These are phyloP conservation scores for Hemileia vastatrix DNA, from an alignment of 1,284 basidiomycete genomes.

Conservation along the genomic window DNA sequence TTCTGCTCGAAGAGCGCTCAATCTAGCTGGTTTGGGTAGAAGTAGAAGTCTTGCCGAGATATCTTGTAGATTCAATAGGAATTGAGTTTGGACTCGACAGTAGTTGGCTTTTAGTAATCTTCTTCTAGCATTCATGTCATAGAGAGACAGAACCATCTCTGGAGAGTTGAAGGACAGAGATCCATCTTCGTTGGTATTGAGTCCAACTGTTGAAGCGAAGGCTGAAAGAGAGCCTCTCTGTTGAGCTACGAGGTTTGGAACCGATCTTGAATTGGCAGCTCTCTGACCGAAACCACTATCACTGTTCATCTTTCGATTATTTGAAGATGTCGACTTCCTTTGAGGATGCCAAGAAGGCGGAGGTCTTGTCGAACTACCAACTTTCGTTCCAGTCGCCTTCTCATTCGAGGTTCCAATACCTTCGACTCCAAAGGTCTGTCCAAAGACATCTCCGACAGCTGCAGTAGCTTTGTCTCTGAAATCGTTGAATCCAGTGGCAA, in stretches of 20 bases:
- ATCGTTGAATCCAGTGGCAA: constrained; percentile 30
- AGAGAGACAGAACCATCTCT: constrained; percentile 53
- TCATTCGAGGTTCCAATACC: constrained; percentile 4
- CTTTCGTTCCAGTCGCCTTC: background rate
- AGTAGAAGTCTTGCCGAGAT: constrained; percentile 85
- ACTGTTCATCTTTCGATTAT: constrained; percentile 27
- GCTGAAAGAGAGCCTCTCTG: constrained; percentile 51
- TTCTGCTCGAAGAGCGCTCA: constrained; percentile 88
- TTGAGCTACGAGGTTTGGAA: constrained; percentile 50
- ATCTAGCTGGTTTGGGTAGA: constrained; percentile 82
- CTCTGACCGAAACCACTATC: constrained; percentile 22
- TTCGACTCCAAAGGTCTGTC: constrained; percentile 24
- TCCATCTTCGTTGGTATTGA: too few relatives aligned
- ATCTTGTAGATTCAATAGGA: constrained; percentile 76
- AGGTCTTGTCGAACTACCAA: background rate
- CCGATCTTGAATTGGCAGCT: constrained; percentile 28
- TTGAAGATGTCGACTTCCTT: background rate
- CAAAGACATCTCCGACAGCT: constrained; percentile 30
- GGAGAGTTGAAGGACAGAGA: constrained; percentile 50
- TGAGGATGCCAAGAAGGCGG: constrained; percentile 19
- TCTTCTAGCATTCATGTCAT: constrained; percentile 59
- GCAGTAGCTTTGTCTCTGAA: constrained; percentile 34
- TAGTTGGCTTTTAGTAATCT: constrained; percentile 77
- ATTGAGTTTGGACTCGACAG: constrained; percentile 83
- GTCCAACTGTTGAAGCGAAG: constrained; percentile 45